Percentiles rank a stretch among this genome's conserved stretches.
phyloP scores from a whole-genome alignment of 176 grass and related monocot genomes.

The Avena sativa region DNA sequence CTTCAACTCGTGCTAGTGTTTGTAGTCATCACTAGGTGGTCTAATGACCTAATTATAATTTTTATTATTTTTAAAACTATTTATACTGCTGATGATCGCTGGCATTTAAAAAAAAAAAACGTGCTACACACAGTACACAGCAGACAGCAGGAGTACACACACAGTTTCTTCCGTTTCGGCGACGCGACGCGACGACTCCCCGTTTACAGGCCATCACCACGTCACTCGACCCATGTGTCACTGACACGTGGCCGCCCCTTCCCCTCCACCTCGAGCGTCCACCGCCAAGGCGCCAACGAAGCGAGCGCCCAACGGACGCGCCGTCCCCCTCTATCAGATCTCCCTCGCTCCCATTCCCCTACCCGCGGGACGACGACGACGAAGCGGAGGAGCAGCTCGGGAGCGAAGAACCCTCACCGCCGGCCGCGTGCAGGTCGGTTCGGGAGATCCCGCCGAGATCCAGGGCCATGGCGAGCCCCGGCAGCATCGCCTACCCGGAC shows the following conservation, averaged over 20 bases:
- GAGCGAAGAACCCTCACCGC: constrained; percentile 41
- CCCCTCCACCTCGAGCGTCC: not conserved
- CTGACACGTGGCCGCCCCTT: constrained; percentile 17
- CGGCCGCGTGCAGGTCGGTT: not conserved
- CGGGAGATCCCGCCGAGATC: constrained; percentile 48
- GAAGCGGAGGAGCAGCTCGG: not conserved
- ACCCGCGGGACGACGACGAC: not conserved
- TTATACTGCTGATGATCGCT: too few relatives aligned
- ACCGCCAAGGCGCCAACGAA: constrained; percentile 38
- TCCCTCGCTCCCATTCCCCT: constrained; percentile 40
- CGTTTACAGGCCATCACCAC: constrained; percentile 15
- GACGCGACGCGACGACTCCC: not conserved
- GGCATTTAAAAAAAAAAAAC: too few relatives aligned
- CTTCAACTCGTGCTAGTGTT: too few relatives aligned
- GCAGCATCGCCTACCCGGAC: constrained; percentile 88
- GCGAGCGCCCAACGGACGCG: constrained; percentile 30
- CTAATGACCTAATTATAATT: too few relatives aligned
- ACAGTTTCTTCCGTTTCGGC: too few relatives aligned
- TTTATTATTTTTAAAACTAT: too few relatives aligned
- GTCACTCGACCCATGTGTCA: constrained; percentile 40
- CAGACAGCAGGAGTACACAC: too few relatives aligned
- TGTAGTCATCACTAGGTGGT: too few relatives aligned
- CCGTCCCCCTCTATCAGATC: constrained; percentile 55
- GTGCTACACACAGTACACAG: too few relatives aligned
- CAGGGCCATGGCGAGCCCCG: constrained; percentile 81